A percentile compares a stretch with the other conserved stretches of the same genome.
Evolutionary conservation across 1,284 basidiomycete genomes (phyloP).

Genomic region (Trichosporon sp.): DNA sequence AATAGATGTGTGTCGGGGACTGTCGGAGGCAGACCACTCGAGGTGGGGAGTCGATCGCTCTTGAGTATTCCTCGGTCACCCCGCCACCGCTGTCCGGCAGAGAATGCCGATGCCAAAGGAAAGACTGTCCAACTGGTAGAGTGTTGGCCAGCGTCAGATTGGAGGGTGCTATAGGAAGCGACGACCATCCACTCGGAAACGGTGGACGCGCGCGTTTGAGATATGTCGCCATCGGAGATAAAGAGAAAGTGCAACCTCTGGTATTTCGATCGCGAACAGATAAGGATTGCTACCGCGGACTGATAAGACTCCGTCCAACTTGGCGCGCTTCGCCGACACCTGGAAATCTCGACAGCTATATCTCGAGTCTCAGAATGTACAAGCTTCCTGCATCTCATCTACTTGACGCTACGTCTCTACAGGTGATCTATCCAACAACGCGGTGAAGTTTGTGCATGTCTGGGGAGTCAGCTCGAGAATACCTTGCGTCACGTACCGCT

Average conservation of each 20-base stretch:
- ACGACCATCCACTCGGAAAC: conserved; percentile 41
- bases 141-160: conserved; percentile 46
- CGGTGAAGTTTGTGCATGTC: conserved; percentile 50
- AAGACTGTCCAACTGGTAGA: conserved; percentile 48
- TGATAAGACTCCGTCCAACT: too few relatives aligned
- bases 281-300: too few relatives aligned
- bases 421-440: conserved; percentile 39
- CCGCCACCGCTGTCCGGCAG: conserved; percentile 10
- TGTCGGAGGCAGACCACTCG: conserved; percentile 80
- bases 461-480: conserved; percentile 15
- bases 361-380: not conserved
- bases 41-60: conserved; percentile 39
- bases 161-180: conserved; percentile 25
- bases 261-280: too few relatives aligned
- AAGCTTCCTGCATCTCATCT: not conserved
- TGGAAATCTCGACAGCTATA: too few relatives aligned
- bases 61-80: conserved; percentile 41
- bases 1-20: conserved; percentile 62
- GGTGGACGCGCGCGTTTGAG: conserved; percentile 24
- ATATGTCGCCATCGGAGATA: not conserved
- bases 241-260: too few relatives aligned
- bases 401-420: not conserved
- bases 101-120: conserved; percentile 44
- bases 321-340: not conserved
- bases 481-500: conserved; percentile 52